Conservation (phyloP, 2,329 filamentous ascomycete genomes). For the Exophiala phaeomuriformis region DNA sequence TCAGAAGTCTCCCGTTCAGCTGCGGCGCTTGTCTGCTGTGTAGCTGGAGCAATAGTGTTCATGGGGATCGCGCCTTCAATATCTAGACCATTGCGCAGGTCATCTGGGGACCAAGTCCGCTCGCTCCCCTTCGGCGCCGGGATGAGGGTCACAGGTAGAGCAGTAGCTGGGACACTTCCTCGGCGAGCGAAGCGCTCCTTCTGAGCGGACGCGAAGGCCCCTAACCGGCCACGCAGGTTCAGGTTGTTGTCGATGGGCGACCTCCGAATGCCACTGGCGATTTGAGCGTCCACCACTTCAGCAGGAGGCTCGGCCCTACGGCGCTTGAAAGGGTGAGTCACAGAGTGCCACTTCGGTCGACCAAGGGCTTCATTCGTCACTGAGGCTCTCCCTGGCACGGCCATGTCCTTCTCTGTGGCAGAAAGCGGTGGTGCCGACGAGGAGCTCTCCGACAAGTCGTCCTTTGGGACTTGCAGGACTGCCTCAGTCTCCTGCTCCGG, state of each 20-base stretch:
- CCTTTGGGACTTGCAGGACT: slow-evolving; percentile 7
- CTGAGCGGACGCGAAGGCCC: slow-evolving; percentile 45
- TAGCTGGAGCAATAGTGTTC: not conserved
- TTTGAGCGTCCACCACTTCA: slow-evolving; percentile 52
- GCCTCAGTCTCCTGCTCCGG: not conserved
- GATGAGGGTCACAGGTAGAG: slow-evolving; percentile 54
- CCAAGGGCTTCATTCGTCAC: slow-evolving; percentile 25
- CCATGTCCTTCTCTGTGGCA: slow-evolving; percentile 16
- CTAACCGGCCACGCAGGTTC: slow-evolving; percentile 40
- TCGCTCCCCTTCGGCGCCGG: slow-evolving; percentile 50
- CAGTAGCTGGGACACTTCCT: slow-evolving; percentile 32
- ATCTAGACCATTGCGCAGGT: slow-evolving; percentile 14
- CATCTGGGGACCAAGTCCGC: slow-evolving; percentile 49
- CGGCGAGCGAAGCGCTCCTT: slow-evolving; percentile 40
- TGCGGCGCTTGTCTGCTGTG: not conserved
- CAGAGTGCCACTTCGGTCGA: slow-evolving; percentile 43
- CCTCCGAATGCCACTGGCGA: slow-evolving; percentile 35
- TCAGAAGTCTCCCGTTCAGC: not conserved
- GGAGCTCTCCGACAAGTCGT: slow-evolving; percentile 3
- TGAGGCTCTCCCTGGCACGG: slow-evolving; percentile 11
- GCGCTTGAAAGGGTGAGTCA: slow-evolving; percentile 53
- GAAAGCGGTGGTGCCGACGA: slow-evolving; percentile 8
- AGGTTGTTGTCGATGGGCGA: slow-evolving; percentile 27
- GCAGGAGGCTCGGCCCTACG: slow-evolving; percentile 52
- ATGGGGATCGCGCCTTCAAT: slow-evolving; percentile 2